These are phyloP conservation scores for Debaryomyces udenii DNA, from an alignment of 1,139 yeast genomes.

Conservation along the genomic window DNA sequence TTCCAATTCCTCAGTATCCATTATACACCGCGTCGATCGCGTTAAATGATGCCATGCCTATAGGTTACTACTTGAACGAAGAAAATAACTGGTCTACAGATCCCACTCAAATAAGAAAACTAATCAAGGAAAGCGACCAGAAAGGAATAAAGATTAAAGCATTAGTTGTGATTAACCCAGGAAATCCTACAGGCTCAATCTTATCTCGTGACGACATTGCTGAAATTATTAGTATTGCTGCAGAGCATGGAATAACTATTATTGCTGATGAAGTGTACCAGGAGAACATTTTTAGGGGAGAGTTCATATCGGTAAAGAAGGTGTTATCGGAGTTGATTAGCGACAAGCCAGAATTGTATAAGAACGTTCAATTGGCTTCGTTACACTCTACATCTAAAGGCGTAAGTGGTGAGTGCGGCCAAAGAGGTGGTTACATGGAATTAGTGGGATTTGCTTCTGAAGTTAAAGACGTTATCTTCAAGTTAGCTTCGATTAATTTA, in stretches of 20 bases:
- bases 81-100: constrained; percentile 81
- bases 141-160: constrained; percentile 72
- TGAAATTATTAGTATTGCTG: constrained; percentile 75
- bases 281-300: constrained; percentile 77
- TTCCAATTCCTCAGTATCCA: constrained; percentile 98
- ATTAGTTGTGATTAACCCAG: constrained; percentile 93
- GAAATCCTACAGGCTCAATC: constrained; percentile 95
- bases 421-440: constrained; percentile 99
- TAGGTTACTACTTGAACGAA: constrained; percentile 90
- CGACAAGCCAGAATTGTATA: constrained; percentile 55
- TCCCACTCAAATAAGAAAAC: constrained; percentile 61
- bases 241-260: constrained; percentile 78
- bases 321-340: constrained; percentile 65
- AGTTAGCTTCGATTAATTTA: constrained; percentile 84
- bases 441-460: constrained; percentile 75
- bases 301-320: constrained; percentile 67
- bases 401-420: constrained; percentile 97
- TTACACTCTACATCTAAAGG: constrained; percentile 96
- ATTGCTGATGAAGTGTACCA: constrained; percentile 99
- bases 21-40: constrained; percentile 91
- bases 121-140: constrained; percentile 53
- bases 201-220: constrained; percentile 65
- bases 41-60: constrained; percentile 74
- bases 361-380: constrained; percentile 84
- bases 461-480: constrained; percentile 70